These are phyloP conservation scores for Rosa chinensis DNA, from an alignment of 306 rosid genomes.

Conservation along the genomic window DNA sequence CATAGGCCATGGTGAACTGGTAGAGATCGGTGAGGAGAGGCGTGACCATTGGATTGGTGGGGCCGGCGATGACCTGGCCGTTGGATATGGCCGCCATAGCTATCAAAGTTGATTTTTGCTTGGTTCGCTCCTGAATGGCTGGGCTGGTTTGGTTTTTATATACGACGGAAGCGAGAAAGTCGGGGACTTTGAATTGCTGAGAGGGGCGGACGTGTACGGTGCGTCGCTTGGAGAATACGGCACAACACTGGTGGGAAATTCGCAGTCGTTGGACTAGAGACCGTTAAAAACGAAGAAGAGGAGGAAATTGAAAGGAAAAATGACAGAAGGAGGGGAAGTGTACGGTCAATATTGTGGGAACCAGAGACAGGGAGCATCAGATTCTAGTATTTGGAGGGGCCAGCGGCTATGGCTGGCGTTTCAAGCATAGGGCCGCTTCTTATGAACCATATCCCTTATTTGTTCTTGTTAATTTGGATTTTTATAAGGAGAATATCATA, in stretches of 20 bases:
- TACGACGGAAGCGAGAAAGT: too few species aligned
- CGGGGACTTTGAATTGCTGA: too few species aligned
- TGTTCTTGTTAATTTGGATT: neutral
- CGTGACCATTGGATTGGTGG: conserved; percentile 94
- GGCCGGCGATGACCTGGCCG: conserved; percentile 58
- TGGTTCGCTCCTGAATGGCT: neutral
- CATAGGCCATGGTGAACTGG: conserved; percentile 99
- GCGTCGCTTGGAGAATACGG: conserved; percentile 1
- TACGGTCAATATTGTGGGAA: neutral
- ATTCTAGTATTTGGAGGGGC: neutral
- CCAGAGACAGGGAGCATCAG: neutral
- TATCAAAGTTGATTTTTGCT: neutral
- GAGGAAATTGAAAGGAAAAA: too few species aligned
- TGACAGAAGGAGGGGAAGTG: neutral
- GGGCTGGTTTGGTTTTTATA: neutral
- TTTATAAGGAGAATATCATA: too few species aligned
- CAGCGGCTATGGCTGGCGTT: too few species aligned
- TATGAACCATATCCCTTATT: neutral
- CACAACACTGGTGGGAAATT: neutral
- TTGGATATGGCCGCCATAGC: conserved; percentile 56
- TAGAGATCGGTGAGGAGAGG: conserved; percentile 98
- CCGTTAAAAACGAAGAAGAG: neutral
- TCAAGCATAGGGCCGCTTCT: neutral
- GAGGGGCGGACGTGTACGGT: neutral
- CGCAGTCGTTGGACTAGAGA: neutral